Evolutionary conservation across 176 grass and related monocot species (phyloP), one percentile per base, ranked within the genome.

Genomic region (Raddia guianensis): DNA sequence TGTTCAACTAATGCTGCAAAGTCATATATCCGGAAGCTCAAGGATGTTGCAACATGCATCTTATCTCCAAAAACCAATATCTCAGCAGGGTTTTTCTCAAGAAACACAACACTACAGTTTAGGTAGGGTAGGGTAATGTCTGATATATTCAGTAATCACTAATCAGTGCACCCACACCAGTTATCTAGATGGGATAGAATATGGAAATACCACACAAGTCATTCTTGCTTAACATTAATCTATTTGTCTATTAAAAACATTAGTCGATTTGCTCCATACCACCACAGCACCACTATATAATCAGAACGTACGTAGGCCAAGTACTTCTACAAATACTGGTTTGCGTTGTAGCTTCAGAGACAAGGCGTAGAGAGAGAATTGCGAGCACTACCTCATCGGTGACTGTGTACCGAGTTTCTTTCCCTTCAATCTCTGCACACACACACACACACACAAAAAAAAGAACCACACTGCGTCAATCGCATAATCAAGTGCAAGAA

Each of bases 351-450:
- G 18, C 8, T 68, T 27, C 0, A 62, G 10, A 51, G 12, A 34
- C 5, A 33, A 60, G 55, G 8, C 21, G 63, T 7, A 82, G 5
- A 59, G 43, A 12, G 35, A 16, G 57, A 49, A 43, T 49, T 52
- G 35, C 12, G 49, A 57, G 34, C 4, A 42, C 15, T 74, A 92
- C 92, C 93, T 97, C 93, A 0, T 27, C 83, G 2, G 85, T 79
- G 61, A 93, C 60, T 0, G 88, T 79, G 76, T 97, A 93, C 69
- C 83, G 76, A 18, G 89, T 87, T 49, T 93, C 88, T 63, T 86
- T 92, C 68, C 83, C 93, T 63, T 84, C 82, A 18, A 97, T 89
- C 3, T 93, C 90, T 96, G 87, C 77, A 19, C 6, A 40, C 4
- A 40, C 37, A 40, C 37, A 40, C 37, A 40, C 0, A 40, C 1